phyloP scores from a whole-genome alignment of 2,329 filamentous ascomycete species.

The Alternaria atra region DNA sequence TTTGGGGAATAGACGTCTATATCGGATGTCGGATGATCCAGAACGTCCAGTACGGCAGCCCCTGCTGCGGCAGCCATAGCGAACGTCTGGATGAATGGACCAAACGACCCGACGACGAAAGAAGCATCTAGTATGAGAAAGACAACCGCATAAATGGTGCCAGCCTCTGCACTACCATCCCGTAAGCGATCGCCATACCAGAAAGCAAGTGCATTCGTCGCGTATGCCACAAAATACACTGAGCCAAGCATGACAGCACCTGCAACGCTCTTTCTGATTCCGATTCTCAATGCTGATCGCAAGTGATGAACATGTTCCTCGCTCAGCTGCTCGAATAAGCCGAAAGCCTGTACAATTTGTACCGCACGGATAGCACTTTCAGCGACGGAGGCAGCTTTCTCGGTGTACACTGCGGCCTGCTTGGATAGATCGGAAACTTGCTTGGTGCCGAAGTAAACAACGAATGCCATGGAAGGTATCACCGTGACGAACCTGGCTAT shows the following conservation, averaged over 20 bases:
- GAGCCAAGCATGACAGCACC: slow-evolving; percentile 54
- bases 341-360: slow-evolving; percentile 60
- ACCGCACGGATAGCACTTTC: slow-evolving; percentile 58
- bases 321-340: slow-evolving; percentile 53
- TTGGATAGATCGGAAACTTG: slow-evolving; percentile 53
- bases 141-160: slow-evolving; percentile 69
- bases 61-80: slow-evolving; percentile 63
- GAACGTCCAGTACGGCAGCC: slow-evolving; percentile 55
- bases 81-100: slow-evolving; percentile 68
- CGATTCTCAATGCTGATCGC: slow-evolving; percentile 46
- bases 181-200: slow-evolving; percentile 53
- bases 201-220: slow-evolving; percentile 58
- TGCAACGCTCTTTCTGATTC: slow-evolving; percentile 53
- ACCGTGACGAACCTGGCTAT: slow-evolving; percentile 51
- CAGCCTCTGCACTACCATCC: slow-evolving; percentile 50
- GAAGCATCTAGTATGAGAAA: slow-evolving; percentile 71
- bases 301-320: slow-evolving; percentile 50
- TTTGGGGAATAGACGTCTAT: slow-evolving; percentile 52
- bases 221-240: slow-evolving; percentile 57
- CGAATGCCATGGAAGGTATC: slow-evolving; percentile 59
- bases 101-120: slow-evolving; percentile 69
- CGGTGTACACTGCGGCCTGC: slow-evolving; percentile 49
- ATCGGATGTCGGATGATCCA: slow-evolving; percentile 52
- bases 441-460: slow-evolving; percentile 55
- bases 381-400: slow-evolving; percentile 55